These are phyloP conservation scores for Neurospora hispaniola DNA, from an alignment of 495 filamentous ascomycete genomes.

Conservation along the genomic window DNA sequence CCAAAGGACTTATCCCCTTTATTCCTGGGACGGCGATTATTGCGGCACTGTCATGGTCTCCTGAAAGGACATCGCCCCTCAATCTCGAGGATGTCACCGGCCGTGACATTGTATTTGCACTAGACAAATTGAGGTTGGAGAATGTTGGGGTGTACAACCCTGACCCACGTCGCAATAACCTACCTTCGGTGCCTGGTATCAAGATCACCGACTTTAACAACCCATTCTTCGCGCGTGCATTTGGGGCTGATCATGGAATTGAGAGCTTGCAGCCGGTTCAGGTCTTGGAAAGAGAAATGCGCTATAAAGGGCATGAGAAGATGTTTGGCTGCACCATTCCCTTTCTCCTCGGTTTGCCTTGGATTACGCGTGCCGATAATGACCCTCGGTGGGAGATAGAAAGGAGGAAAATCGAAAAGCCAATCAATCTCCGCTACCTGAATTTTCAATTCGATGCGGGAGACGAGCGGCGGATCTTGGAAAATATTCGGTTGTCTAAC, in stretches of 20 bases:
- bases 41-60: background rate
- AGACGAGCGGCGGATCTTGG: background rate
- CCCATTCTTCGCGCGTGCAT: background rate
- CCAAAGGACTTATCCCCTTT: background rate
- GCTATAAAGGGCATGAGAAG: background rate
- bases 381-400: background rate
- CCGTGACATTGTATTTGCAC: background rate
- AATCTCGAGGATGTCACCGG: background rate
- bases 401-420: background rate
- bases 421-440: background rate
- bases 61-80: background rate
- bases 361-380: background rate
- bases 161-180: background rate
- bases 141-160: background rate
- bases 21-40: background rate
- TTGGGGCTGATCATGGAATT: background rate
- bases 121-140: background rate
- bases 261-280: background rate
- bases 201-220: background rate
- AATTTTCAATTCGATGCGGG: background rate
- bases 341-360: background rate
- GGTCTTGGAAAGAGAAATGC: background rate
- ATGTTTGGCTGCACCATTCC: background rate
- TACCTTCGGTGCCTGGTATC: background rate
- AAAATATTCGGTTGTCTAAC: background rate